Percentiles rank a stretch among this genome's conserved stretches.
Conservation (phyloP, 108 stramenopile species). For the Nitzschia sp. region DNA sequence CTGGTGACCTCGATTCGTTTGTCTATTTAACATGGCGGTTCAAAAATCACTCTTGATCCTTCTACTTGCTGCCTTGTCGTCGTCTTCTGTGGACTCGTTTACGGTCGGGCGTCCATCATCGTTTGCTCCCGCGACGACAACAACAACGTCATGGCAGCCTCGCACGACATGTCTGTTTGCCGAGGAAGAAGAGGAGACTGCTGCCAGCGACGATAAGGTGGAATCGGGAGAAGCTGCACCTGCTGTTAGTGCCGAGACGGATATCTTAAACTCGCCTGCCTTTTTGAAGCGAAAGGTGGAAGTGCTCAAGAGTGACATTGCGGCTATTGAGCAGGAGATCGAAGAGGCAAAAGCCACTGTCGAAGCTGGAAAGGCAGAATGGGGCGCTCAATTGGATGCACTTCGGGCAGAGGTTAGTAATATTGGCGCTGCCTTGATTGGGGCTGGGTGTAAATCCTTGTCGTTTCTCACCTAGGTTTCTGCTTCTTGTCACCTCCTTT, state of each 20-base stretch:
- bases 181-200: constrained; percentile 8
- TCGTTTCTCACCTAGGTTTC: too few relatives aligned
- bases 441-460: background rate
- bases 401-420: constrained; percentile 64
- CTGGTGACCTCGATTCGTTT: too few relatives aligned
- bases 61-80: background rate
- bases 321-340: constrained; percentile 54
- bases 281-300: constrained; percentile 84
- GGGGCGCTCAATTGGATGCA: constrained; percentile 72
- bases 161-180: constrained; percentile 25
- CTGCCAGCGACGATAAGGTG: constrained; percentile 4
- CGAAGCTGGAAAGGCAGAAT: constrained; percentile 75
- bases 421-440: constrained; percentile 9
- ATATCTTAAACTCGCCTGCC: constrained; percentile 85
- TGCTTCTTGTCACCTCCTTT: too few relatives aligned
- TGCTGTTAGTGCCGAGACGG: constrained; percentile 14
- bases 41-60: background rate
- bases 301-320: constrained; percentile 73
- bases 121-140: background rate
- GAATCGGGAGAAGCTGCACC: constrained; percentile 22
- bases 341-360: constrained; percentile 56
- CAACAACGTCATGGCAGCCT: background rate
- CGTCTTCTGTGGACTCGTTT: constrained; percentile 8
- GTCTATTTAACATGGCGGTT: background rate
- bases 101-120: constrained; percentile 1